Evolutionary conservation across 495 filamentous ascomycete genomes (phyloP).

Genomic region (Talaromyces trachyspermus): DNA sequence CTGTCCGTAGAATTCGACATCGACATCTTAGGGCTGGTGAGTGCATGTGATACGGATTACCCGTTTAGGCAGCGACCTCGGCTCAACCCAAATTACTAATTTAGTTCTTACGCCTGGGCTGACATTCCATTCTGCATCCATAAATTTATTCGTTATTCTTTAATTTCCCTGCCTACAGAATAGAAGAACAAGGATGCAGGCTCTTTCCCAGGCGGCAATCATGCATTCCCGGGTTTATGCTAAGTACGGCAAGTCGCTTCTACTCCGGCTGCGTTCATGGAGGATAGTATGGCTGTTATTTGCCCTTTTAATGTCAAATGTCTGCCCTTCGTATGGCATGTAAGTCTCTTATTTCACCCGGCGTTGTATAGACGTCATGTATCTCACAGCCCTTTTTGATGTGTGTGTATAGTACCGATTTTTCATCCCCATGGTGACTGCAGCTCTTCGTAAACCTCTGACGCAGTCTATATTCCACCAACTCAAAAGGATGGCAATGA

Average conservation of each 20-base stretch:
- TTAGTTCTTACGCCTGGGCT: neutral
- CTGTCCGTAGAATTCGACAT: no score
- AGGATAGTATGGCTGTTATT: constrained; percentile 44
- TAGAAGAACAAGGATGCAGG: no score
- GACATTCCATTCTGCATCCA: neutral
- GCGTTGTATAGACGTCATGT: no score
- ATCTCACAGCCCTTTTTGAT: no score
- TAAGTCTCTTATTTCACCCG: no score
- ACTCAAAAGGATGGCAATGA: no score
- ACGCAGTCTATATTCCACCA: constrained; percentile 25
- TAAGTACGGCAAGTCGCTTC: no score
- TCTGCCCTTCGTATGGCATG: constrained; percentile 57
- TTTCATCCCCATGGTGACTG: constrained; percentile 43
- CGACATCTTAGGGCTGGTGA: neutral
- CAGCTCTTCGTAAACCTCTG: constrained; percentile 30
- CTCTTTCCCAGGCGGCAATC: no score
- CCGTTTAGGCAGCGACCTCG: neutral
- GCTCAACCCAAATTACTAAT: no score
- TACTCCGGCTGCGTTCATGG: constrained; percentile 29
- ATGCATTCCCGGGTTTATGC: no score
- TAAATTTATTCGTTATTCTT: neutral
- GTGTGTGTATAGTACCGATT: constrained; percentile 7
- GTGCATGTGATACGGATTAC: neutral
- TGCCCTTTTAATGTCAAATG: constrained; percentile 54
- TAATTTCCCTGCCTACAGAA: no score